A percentile compares a stretch with the other conserved stretches of the same genome.
These are phyloP conservation scores for Colletotrichum liriopes DNA, from an alignment of 2,329 filamentous ascomycete species.

Conservation along the genomic window DNA sequence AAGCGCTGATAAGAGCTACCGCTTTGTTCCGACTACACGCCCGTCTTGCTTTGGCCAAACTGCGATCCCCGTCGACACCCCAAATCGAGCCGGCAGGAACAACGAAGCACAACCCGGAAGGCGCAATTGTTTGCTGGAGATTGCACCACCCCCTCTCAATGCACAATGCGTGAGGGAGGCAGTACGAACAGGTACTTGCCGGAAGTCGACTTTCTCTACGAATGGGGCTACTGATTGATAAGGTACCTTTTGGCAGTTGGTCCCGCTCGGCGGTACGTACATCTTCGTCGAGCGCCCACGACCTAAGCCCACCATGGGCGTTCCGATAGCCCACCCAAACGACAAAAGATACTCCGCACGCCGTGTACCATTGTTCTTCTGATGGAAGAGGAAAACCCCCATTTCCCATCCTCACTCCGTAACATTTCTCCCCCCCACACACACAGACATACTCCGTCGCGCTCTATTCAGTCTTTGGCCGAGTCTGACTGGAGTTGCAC, in stretches of 20 bases:
- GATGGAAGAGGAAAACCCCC: background rate
- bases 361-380: background rate
- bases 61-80: constrained; percentile 7
- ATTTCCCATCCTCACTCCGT: background rate
- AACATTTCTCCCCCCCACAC: background rate
- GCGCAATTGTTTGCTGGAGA: background rate
- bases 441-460: background rate
- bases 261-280: constrained; percentile 7
- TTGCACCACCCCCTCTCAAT: background rate
- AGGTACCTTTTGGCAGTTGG: constrained; percentile 14
- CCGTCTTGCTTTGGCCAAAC: constrained; percentile 14
- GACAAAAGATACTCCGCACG: background rate
- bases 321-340: constrained; percentile 10
- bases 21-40: constrained; percentile 1
- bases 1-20: background rate
- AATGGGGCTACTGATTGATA: constrained; percentile 5
- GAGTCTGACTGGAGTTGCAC: background rate
- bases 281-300: background rate
- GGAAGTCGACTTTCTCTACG: background rate
- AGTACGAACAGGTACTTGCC: background rate
- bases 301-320: background rate
- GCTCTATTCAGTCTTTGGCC: background rate
- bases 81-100: background rate
- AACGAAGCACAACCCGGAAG: constrained; percentile 5
- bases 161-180: background rate